Evolutionary conservation across 106 monocot species (phyloP), one percentile per base, ranked within the genome.

Genomic region (Xerophyta viscosa): DNA sequence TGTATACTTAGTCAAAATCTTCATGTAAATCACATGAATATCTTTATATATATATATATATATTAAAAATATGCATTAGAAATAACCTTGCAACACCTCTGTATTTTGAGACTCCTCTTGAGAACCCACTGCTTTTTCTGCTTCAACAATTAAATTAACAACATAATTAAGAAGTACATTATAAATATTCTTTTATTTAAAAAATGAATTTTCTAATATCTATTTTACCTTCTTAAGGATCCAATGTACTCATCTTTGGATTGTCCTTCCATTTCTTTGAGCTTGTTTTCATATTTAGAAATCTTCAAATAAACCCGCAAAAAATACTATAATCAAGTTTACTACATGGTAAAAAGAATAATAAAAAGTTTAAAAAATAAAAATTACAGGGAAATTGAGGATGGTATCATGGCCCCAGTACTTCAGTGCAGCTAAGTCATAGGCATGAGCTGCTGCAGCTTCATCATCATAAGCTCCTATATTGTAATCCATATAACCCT

Each of bases 381-480:
- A 21, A 17, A 21, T 29, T 74, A 91, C 91, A 7, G 91, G 86
- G 41, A 86, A 91, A 64, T 91, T 91, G 25, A 91, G 81, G 4
- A 70, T 57, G 39, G 85, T 78, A 12, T 91, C 86, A 28, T 61
- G 65, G 27, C 91, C 91, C 91, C 91, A 91, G 46, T 91, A 91
- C 72, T 91, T 91, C 69, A 91, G 72, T 72, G 86, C 81, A 4
- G 86, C 86, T 36, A 86, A 58, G 48, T 91, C 86, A 46, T 91
- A 91, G 0, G 91, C 91, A 55, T 62, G 74, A 53, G 91, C 91
- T 53, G 91, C 91, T 23, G 78, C 77, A 43, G 64, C 77, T 70
- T 91, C 91, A 45, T 75, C 72, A 60, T 81, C 81, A 61, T 91
- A 86, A 2, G 91, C 91, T 3, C 91, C 91, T 91, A 44, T n/a